Base-by-base conservation (phyloP, 2,329 filamentous ascomycete species). In the Talaromyces piceae region DNA sequence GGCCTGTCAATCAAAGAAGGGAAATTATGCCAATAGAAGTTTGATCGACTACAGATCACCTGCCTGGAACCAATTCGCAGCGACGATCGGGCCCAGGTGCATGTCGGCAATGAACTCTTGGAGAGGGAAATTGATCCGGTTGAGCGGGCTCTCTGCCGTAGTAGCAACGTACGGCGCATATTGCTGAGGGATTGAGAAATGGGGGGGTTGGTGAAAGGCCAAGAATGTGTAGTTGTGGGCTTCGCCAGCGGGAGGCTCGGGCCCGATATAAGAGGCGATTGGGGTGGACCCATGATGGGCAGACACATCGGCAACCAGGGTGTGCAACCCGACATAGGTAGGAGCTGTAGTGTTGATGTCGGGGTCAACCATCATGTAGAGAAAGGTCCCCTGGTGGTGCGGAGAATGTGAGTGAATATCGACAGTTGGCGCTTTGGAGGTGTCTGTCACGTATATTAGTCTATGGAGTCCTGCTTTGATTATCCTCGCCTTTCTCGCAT, bases 301-400 rank as follows among this genome's bases (percentile, higher is more conserved):
- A 13, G 39, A 43, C 12, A 52, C 18, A 23, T 52, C 48, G 45
- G 23, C 45, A 47, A 47, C 47, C 20, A 48, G 1, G 5, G 50
- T 37, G 23, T 52, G 45, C 12, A 52, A 33, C 13, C 26, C 50
- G 26, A 23, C 18, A 20, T 31, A 41, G 4, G 26, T 44, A 33
- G 44, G 45, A 41, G 47, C 30, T 2, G 37, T 48, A 39, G 45
- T 30, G 33, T 52, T 52, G 27, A 30, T 48, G 6, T 27, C 33
- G 6, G 50, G 50, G 20, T 52, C 50, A 25, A 48, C 45, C 50
- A 48, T 48, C 28, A 52, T 47, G 37, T 47, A 52, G 20, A 52
- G 26, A 18, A 43, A 52, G 33, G 41, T 41, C 5, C 37, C 23
- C 22, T 30, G 31, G 18, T 26, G 25, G 27, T 31, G 31, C 31